Evolutionary conservation across 1,284 basidiomycete species (phyloP), one percentile per base, ranked within the genome.

Genomic region (Boletus sp.): DNA sequence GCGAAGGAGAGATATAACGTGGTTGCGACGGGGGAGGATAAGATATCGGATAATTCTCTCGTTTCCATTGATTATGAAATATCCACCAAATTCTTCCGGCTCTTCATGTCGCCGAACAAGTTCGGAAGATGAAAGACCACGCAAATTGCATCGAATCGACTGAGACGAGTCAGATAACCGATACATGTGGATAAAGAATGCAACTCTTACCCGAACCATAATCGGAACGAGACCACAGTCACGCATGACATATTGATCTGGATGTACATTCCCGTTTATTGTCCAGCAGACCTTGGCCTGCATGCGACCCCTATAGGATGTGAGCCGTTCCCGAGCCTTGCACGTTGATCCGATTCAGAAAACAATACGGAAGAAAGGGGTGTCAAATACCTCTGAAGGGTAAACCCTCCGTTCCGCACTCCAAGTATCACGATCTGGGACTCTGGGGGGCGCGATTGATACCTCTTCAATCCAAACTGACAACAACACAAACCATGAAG

Each of bases 21-120:
- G 91, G 65, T 96, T 92, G 52, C 94, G 80, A 57, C 84, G 87
- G 54, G 82, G 93, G 56, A 94, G 84, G 68, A 94, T 94, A 62
- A 96, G 87, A 72, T 94, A 98, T 50, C 96, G 93, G 61, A 99
- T 93, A 57, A 99, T 81, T 72, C 94, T 92, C 73, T 99, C 96
- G 72, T 98, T 99, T 53, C 96, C 96, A 68, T 99, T 99, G 67
- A 99, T 88, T 61, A 99, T 81, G 66, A 99, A 99, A 74, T 99
- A 99, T 23, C 95, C 96, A 39, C 96, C 96, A 66, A 98, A 96
- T 67, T 99, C 96, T 71, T 95, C 94, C 3, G 96, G 85, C 65
- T 99, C 96, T 75, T 99, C 96, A 64, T 95, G 88, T 57, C 86
- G 86, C 50, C 76, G 74, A 39, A 99, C 92, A 44, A 99, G 85